Base-by-base conservation (phyloP, 306 rosid species). In the Boehmeria nivea region DNA sequence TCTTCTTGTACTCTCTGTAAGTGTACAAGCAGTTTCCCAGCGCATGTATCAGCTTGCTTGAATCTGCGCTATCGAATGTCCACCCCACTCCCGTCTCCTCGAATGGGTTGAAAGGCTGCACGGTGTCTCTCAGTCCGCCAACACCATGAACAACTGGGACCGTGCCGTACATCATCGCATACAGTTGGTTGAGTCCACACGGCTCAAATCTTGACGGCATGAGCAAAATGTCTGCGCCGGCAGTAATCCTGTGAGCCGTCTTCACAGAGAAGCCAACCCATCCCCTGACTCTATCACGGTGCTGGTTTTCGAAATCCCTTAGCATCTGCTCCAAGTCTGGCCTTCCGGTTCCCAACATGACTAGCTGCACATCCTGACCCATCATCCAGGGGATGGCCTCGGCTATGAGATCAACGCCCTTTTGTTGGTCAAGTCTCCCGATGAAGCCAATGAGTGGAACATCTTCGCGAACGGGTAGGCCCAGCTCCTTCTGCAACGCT, bases 181-280 rank as follows among this genome's bases (percentile, higher is more conserved):
- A 87, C 17, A 91, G 87, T 70, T 91, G 99, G 72, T 91, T 91
- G 71, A 91, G 60, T 18, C 99, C 99, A 31, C 99, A 91, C 3
- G 99, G 99, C 70, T 91, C 99, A 17, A 91, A 91, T 61, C 96
- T 82, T 23, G 99, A 91, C 0, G 99, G 99, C 99, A 91, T 91
- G 58, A 91, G 93, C 47, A 91, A 63, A 58, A 91, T 56, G 76
- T 91, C 99, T 26, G 76, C 43, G 24, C 99, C 99, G 0, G 99
- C 96, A 8, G 96, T 91, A 66, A 91, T 91, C 69, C 96, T 70
- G 73, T 91, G 99, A 47, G 99, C 85, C 69, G 62, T 81, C 76
- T 81, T 71, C 39, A 87, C 88, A 1, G 94, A 87, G 70, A 91
- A 91, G 34, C 99, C 99, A 24, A 91, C 95, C 96, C 99, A 87